These are phyloP conservation scores for Phytopythium vexans DNA, from an alignment of 352 stramenopile species.

Conservation along the genomic window DNA sequence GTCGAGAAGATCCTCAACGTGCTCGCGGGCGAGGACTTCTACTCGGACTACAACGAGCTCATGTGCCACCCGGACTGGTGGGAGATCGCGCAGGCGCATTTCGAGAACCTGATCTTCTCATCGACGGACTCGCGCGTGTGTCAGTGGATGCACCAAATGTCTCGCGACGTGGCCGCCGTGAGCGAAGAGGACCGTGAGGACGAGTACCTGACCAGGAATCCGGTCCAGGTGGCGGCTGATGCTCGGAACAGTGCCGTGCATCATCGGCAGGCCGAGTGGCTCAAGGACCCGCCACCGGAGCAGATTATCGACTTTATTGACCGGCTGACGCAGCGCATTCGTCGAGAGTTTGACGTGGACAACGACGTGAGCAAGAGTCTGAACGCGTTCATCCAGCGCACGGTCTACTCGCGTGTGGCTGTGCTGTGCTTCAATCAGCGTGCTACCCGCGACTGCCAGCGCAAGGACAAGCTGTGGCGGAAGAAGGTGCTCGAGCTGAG, in stretches of 20 bases:
- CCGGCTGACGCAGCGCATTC: slow-evolving; percentile 57
- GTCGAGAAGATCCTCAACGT: slow-evolving; percentile 76
- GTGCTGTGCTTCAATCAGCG: slow-evolving; percentile 74
- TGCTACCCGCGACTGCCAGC: slow-evolving; percentile 64
- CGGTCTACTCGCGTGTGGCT: slow-evolving; percentile 67
- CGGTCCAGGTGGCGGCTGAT: background rate
- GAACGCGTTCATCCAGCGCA: slow-evolving; percentile 70
- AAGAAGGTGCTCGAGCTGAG: slow-evolving; percentile 66
- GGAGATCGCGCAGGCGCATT: slow-evolving; percentile 81
- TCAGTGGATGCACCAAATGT: slow-evolving; percentile 67
- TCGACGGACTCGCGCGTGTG: slow-evolving; percentile 60
- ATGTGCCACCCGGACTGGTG: slow-evolving; percentile 81
- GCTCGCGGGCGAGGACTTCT: slow-evolving; percentile 76
- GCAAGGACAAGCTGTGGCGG: slow-evolving; percentile 83
- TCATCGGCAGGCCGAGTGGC: slow-evolving; percentile 40
- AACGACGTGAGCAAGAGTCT: slow-evolving; percentile 79
- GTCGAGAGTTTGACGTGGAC: slow-evolving; percentile 68
- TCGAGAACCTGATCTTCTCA: slow-evolving; percentile 84
- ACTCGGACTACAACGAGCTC: slow-evolving; percentile 76
- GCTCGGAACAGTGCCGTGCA: slow-evolving; percentile 1
- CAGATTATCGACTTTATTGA: slow-evolving; percentile 80
- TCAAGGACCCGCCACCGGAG: slow-evolving; percentile 56
- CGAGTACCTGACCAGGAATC: slow-evolving; percentile 11
- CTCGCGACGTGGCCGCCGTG: slow-evolving; percentile 53
- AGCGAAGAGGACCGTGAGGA: slow-evolving; percentile 61